Percentiles rank a stretch among this genome's conserved stretches.
Conservation (phyloP, 1,284 basidiomycete genomes). For the Cutaneotrichosporon cavernicola region DNA sequence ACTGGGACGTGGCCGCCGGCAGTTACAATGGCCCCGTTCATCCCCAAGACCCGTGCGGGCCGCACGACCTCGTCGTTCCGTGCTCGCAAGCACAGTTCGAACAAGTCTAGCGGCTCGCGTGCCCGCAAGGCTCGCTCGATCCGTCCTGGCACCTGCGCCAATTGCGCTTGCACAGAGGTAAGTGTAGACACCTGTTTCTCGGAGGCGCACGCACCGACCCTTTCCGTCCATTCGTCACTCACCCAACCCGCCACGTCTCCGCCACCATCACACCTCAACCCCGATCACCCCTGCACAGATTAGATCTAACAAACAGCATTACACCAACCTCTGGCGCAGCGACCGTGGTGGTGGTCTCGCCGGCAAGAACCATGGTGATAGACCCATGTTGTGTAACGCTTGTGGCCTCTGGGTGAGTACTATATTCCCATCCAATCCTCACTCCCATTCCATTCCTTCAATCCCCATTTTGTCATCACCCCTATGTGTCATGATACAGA, state of each 20-base stretch:
- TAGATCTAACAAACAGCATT: slow-evolving; percentile 9
- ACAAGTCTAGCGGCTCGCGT: background rate
- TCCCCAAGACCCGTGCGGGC: slow-evolving; percentile 5
- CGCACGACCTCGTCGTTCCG: slow-evolving; percentile 1
- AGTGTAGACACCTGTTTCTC: background rate
- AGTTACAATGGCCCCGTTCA: slow-evolving; percentile 4
- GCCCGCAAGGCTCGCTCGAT: slow-evolving; percentile 9
- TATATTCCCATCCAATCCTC: background rate
- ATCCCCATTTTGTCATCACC: background rate
- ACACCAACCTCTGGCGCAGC: slow-evolving; percentile 24
- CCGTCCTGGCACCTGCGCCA: slow-evolving; percentile 12
- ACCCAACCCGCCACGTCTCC: background rate
- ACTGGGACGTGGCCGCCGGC: background rate
- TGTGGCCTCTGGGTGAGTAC: slow-evolving; percentile 27
- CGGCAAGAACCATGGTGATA: background rate
- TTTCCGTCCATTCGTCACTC: background rate
- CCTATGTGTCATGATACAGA: no score
- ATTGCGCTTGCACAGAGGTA: slow-evolving; percentile 13
- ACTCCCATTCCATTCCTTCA: background rate
- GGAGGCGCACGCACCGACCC: background rate
- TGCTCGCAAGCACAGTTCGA: background rate
- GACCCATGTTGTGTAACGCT: slow-evolving; percentile 24
- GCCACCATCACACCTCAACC: background rate
- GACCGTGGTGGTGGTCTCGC: slow-evolving; percentile 1
- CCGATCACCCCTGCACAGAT: background rate